Base-by-base conservation (phyloP, 768 basidiomycete species). In the Podaxis sp. region DNA sequence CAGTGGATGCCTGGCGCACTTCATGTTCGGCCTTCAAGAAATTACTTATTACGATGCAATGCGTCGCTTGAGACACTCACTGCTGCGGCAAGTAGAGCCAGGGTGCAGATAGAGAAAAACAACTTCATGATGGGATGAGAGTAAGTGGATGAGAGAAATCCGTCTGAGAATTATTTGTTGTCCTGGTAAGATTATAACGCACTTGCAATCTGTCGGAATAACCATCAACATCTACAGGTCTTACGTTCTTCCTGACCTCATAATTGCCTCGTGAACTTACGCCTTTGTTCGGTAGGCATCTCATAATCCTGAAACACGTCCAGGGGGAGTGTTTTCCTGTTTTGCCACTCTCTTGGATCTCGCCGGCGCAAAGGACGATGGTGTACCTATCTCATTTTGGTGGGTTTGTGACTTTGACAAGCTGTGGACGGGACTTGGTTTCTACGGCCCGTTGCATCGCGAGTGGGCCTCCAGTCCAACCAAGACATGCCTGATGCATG, bases 1-100 rank as follows among this genome's bases (percentile, higher is more conserved):
- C 42, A 6, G 75, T 42, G 16, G 59, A 10, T 14, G 28, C 48
- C 42, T 59, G 58, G 10, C 46, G 44, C 11, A 44, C 59, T 14
- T 50, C 35, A 18, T 58, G 57, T 10, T 51, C 48, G 50, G 57
- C 11, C 57, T 58, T 16, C 11, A 23, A 37, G 21, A 36, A 23
- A 23, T 48, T 14, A 48, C 25, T 25, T 23, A 13, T 48, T 27
- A 13, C 2, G 5, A 10, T 23, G 5, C 16, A 16, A 32, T 16
- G 10, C 2, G n/a, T 18, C 32, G 3, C 2, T 10, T 37, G 4
- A n/a, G n/a, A 16, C 14, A 51, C 57, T 50, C 32, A 58, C 57
- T 18, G 57, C 57, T 25, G 42, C 7, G 1, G 23, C 48, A 4
- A 58, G 14, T 14, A 38, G 4, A n/a, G 57, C 48, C 4, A 58